These are phyloP conservation scores for Cryptococcus sp. DNA, from an alignment of 1,284 basidiomycete species.

Conservation along the genomic window DNA sequence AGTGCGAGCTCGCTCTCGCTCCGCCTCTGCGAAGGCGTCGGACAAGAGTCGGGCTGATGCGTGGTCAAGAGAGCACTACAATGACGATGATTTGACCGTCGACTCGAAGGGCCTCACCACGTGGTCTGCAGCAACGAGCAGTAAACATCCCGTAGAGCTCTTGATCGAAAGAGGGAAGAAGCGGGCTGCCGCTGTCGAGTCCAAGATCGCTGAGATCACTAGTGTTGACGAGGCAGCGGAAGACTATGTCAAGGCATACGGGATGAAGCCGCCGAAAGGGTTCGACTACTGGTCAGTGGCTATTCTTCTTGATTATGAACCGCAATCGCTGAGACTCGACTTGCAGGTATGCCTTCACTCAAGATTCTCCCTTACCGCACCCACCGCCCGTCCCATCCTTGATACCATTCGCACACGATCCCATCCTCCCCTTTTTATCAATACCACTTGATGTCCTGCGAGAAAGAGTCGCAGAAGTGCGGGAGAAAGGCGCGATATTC, in stretches of 20 bases:
- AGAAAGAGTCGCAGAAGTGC: constrained; percentile 23
- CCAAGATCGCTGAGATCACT: constrained; percentile 24
- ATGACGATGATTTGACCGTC: not conserved
- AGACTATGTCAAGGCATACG: constrained; percentile 38
- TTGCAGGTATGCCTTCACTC: constrained; percentile 43
- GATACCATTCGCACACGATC: constrained; percentile 37
- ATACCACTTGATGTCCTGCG: constrained; percentile 32
- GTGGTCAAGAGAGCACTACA: not conserved
- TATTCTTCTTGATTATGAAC: not conserved
- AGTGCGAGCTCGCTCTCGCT: no score
- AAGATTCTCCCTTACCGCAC: constrained; percentile 11
- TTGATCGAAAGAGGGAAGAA: constrained; percentile 36
- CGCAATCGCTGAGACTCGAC: not conserved
- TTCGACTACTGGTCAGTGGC: constrained; percentile 43
- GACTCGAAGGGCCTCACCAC: constrained; percentile 14
- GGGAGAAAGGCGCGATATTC: constrained; percentile 22
- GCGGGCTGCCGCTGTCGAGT: constrained; percentile 25
- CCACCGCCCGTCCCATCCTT: constrained; percentile 31
- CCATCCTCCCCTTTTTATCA: constrained; percentile 41
- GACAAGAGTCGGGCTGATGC: not conserved
- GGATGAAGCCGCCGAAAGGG: constrained; percentile 43
- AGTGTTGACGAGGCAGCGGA: constrained; percentile 34
- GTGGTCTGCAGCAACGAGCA: not conserved
- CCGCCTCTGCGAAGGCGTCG: no score
- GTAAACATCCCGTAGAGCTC: constrained; percentile 38